A percentile compares a stretch with the other conserved stretches of the same genome.
phyloP scores from a whole-genome alignment of 2,329 filamentous ascomycete species.

The Calonectria montana region DNA sequence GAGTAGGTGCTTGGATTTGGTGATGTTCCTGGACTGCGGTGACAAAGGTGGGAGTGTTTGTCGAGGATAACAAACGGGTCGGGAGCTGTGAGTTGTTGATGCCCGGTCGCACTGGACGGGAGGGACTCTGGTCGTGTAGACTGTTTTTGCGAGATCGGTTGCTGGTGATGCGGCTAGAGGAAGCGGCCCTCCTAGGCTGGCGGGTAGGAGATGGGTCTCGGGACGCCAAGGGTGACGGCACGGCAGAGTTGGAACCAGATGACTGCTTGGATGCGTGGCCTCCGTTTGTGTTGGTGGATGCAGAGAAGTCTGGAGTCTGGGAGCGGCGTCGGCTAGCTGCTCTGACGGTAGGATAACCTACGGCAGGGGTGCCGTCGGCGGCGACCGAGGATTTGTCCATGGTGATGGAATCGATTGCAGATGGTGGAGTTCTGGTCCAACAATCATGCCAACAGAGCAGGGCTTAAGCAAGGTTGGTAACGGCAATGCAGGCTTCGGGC shows the following conservation, averaged over 20 bases:
- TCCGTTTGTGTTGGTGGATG: conserved; percentile 39
- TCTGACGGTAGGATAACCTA: conserved; percentile 33
- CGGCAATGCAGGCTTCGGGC: conserved; percentile 41
- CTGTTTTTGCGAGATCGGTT: conserved; percentile 74
- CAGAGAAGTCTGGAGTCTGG: conserved; percentile 39
- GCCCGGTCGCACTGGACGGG: conserved; percentile 61
- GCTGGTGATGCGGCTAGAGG: conserved; percentile 49
- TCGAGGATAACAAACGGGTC: conserved; percentile 75
- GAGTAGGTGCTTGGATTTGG: conserved; percentile 69
- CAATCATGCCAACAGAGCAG: conserved; percentile 48
- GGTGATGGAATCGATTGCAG: conserved; percentile 39
- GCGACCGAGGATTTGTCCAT: conserved; percentile 51
- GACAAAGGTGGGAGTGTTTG: conserved; percentile 74
- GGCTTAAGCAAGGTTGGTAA: conserved; percentile 45
- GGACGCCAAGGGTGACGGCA: conserved; percentile 52
- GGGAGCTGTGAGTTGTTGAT: conserved; percentile 71
- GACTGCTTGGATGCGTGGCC: conserved; percentile 50
- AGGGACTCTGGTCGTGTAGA: conserved; percentile 71
- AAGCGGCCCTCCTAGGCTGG: conserved; percentile 50
- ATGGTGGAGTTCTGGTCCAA: conserved; percentile 43
- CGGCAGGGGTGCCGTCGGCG: conserved; percentile 40
- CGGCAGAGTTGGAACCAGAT: conserved; percentile 50
- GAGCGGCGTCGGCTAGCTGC: conserved; percentile 33
- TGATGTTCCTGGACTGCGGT: conserved; percentile 70
- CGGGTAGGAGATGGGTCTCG: conserved; percentile 62